Base-by-base conservation (phyloP, 371 early-diverging fungal species). In the Lichtheimia ornata region DNA sequence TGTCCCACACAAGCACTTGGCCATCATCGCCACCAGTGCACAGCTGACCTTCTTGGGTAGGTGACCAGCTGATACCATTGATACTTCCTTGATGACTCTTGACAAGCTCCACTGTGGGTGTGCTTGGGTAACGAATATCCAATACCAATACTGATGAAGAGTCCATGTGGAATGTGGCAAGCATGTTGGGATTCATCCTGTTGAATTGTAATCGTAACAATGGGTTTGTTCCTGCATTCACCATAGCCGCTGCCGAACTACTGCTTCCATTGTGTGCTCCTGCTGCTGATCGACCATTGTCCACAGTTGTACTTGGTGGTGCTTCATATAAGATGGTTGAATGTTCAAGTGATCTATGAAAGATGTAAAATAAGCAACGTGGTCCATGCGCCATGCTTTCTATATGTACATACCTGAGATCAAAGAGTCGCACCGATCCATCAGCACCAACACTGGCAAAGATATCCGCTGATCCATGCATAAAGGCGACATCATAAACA, bases 401-500 rank as follows among this genome's bases (percentile, higher is more conserved):
- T n/a, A n/a, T n/a, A n/a, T n/a, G n/a, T n/a, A n/a, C n/a, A n/a
- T 66, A 87, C 84, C 97, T 77, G 45, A 95, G 80, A 74, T 97
- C 97, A 75, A 97, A 97, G 86, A 94, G 85, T 18, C 97, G 87
- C 14, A 97, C 89, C 17, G 91, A 90, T 2, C 97, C 97, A 70
- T 97, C 97, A 1, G 94, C 96, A 15, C 96, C 96, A 3, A 92
- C 95, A 58, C 91, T 90, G 0, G 91, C 95, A 85, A 97, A 97
- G 13, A 91, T 86, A 59, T 96, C 89, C 13, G 84, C 67, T 25
- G 87, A 87, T 44, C 88, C 87, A 40, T 87, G 76, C 24, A 90
- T 86, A 74, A 95, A 97, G 1, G 90, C 85, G 20, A 96, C 95
- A 69, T 97, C 97, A 74, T 87, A 96, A 13, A 97, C 96, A 62